Conservation (phyloP, 2,329 filamentous ascomycete species). For the Scleromitrula shiraiana region DNA sequence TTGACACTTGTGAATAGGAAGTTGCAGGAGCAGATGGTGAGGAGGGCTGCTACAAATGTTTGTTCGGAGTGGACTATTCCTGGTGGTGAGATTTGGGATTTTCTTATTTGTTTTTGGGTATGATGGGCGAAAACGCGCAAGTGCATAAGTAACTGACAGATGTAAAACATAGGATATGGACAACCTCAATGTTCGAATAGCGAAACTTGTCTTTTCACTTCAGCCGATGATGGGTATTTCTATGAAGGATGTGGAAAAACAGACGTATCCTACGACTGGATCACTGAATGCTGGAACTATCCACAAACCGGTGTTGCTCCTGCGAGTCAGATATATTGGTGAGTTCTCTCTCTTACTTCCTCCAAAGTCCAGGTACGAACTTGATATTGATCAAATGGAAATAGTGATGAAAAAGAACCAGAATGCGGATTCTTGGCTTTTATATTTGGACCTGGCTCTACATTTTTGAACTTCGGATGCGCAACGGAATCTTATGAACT, state of each 20-base stretch:
- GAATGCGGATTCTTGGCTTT: conserved; percentile 22
- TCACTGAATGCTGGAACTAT: conserved; percentile 19
- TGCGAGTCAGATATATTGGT: conserved; percentile 16
- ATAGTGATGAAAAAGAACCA: conserved; percentile 1
- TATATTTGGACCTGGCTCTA: conserved; percentile 11
- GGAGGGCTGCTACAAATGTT: conserved; percentile 14
- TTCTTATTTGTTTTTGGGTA: background rate
- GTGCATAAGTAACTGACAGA: no score
- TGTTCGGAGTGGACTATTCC: conserved; percentile 23
- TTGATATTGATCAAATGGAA: no score
- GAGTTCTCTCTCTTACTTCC: no score
- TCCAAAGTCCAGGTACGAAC: no score
- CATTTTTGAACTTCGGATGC: conserved; percentile 21
- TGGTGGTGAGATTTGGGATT: conserved; percentile 15
- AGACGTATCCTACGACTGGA: conserved; percentile 18
- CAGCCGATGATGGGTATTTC: conserved; percentile 7
- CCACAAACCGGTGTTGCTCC: conserved; percentile 10
- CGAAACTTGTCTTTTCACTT: conserved; percentile 21
- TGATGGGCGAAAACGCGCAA: background rate
- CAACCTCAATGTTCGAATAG: conserved; percentile 16
- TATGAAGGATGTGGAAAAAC: conserved; percentile 22
- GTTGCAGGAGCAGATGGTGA: conserved; percentile 12
- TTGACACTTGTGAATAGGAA: conserved; percentile 19
- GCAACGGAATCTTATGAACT: conserved; percentile 13
- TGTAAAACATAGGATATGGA: conserved; percentile 10